These are phyloP conservation scores for Scedosporium boydii DNA, from an alignment of 2,329 filamentous ascomycete species.

Conservation along the genomic window DNA sequence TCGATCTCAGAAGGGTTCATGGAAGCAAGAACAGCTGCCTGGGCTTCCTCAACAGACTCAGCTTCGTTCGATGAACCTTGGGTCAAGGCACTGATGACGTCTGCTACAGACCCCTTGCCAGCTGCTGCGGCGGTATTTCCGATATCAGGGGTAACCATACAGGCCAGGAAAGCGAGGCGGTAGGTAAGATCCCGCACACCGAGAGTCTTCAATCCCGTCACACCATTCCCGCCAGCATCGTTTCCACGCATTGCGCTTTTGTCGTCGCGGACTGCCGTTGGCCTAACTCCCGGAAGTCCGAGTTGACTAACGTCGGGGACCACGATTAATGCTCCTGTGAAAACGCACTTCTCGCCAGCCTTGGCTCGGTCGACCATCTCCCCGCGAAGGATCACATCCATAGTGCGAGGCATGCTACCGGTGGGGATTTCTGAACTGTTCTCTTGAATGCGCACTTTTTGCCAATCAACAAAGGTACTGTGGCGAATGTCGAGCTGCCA, in stretches of 20 bases:
- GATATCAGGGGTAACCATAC: conserved; percentile 88
- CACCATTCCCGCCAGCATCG: conserved; percentile 75
- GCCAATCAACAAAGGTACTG: conserved; percentile 98
- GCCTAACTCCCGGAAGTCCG: conserved; percentile 74
- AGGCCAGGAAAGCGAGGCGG: conserved; percentile 89
- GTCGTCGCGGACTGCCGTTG: conserved; percentile 77
- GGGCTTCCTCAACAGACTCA: conserved; percentile 72
- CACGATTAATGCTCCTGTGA: conserved; percentile 91
- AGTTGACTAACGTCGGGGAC: conserved; percentile 95
- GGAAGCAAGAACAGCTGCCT: conserved; percentile 77
- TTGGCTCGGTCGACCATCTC: conserved; percentile 97
- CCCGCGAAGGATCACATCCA: conserved; percentile 91
- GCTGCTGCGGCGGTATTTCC: conserved; percentile 59
- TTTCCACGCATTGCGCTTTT: conserved; percentile 61
- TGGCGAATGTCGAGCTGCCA: conserved; percentile 96
- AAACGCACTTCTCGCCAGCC: conserved; percentile 96
- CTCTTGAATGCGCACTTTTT: conserved; percentile 96
- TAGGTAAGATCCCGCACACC: conserved; percentile 95
- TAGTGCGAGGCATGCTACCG: conserved; percentile 94
- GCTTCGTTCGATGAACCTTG: conserved; percentile 34
- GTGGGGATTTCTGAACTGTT: conserved; percentile 98
- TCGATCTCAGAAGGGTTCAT: conserved; percentile 83
- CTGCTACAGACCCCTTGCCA: conserved; percentile 49
- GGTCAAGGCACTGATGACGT: conserved; percentile 78
- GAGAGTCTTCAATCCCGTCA: conserved; percentile 81